Base-by-base conservation (phyloP, 768 basidiomycete species). In the Calocybe cyanea region DNA sequence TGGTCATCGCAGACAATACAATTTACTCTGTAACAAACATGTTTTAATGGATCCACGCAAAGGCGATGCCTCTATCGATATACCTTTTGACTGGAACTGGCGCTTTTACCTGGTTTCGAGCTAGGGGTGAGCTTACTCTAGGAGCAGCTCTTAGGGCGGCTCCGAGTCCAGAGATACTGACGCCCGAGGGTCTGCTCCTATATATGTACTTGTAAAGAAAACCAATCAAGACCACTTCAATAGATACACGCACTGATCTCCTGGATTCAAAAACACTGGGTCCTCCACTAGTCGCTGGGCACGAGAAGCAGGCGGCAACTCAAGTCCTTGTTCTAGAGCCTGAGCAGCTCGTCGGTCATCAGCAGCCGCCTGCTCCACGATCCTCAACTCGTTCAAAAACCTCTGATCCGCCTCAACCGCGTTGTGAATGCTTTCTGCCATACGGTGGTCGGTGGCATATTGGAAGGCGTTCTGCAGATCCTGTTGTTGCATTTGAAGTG, bases 301-400 rank as follows among this genome's bases (percentile, higher is more conserved):
- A n/a, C 48, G 18, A 2, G 58, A 53, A 9, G 23, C 40, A 15
- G 43, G 46, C 10, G 56, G 53, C 17, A 54, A 39, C 11, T 17
- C 32, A 11, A 18, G 35, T 33, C 53, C 51, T 15, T 41, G 38
- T 0, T 28, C 40, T 36, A 55, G 42, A 21, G 50, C 45, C 11
- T 46, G 43, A 17, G 56, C 53, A 14, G 52, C 56, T n/a, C 31
- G 35, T 19, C 44, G 50, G 39, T 57, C 56, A 17, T 59, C 58
- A 17, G 36, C 40, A n/a, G 53, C 54, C 7, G 50, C 56, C 40
- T 40, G 45, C 19, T 59, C 56, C 18, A 32, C n/a, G 13, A 54
- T 47, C 0, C 48, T 28, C 8, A 51, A 15, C 30, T 41, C 41
- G 21, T 37, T 44, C 13, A 59, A 38, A 28, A 43, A 46, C 32